Base-by-base conservation (phyloP, 495 filamentous ascomycete genomes). In the Daldinia bambusicola region DNA sequence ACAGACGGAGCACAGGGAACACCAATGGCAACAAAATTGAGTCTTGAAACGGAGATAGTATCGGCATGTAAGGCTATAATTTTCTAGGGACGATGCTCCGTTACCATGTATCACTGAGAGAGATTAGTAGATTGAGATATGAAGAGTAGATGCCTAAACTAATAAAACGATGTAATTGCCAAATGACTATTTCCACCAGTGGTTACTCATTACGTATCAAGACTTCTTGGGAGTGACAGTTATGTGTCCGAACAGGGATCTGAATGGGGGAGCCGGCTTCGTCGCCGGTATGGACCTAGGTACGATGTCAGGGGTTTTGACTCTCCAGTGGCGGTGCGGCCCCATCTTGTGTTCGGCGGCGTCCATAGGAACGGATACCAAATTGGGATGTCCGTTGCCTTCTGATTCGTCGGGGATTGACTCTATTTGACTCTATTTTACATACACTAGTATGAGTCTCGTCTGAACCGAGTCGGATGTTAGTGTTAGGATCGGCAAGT, bases 361-460 rank as follows among this genome's bases (percentile, higher is more conserved):
- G 26, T n/a, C 56, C n/a, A 55, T 20, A 45, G 18, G 31, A 50
- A 26, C 38, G 58, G 14, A 45, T 71, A 32, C 69, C 63, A 12
- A 26, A 67, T 71, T 59, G 9, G 69, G 69, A 67, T 63, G 61
- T 53, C 60, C 20, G 41, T 48, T 57, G 30, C 50, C 18, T 64
- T 67, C 67, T 67, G 55, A 70, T 63, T 69, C 60, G 66, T 43
- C 45, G 38, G 18, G 45, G 12, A 6, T 48, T 10, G 43, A 48
- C 20, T 48, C 16, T 6, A 36, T 6, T 48, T 10, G 43, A 48
- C 20, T 48, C 16, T 6, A 36, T 6, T 30, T 53, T 43, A n/a
- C 13, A 14, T 52, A 31, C 12, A 26, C 26, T 52, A 52, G 41
- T 31, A 31, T 1, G 22, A 31, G 50, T 31, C 1, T 52, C 22